Base-by-base conservation (phyloP, 2,329 filamentous ascomycete genomes). In the Exophiala dermatitidis region DNA sequence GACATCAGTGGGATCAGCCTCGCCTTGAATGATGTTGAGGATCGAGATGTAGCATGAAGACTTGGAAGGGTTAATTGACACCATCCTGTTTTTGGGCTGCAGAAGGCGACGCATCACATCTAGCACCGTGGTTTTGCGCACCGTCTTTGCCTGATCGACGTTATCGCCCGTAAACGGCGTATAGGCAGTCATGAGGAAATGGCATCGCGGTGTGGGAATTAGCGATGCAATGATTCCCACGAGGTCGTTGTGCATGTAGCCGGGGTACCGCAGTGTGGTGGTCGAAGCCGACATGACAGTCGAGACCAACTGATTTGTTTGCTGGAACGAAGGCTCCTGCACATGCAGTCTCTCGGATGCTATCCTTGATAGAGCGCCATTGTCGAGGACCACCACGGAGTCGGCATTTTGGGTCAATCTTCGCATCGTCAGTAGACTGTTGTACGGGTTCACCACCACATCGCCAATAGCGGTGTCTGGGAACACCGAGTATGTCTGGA, bases 161-260 rank as follows among this genome's bases (percentile, higher is more conserved):
- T 93, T 93, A 68, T 96, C 89, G 56, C 90, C 88, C 0, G 93
- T 97, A 67, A 98, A 98, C 4, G 93, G 93, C 0, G 93, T 98
- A 74, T 98, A 98, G 41, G 91, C 89, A 3, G 93, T 98, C 83
- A 96, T 95, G 54, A 98, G 78, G 80, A 98, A 98, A 74, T 98
- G 94, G 68, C 90, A 95, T 63, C 93, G 85, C 6, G 93, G 94
- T 0, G 91, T 98, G 1, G 93, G 93, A 58, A 98, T 97, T 40
- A 98, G 79, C 19, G 90, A 95, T 28, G 94, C 93, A 53, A 98
- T 80, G 64, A 98, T 97, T 71, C 91, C 93, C 66, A 95, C 90
- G 10, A 98, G 84, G 68, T 98, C 93, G 71, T 98, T 98, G 77
- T 98, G 93, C 93, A 98, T 98, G 73, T 98, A 98, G 37, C 93